These are phyloP conservation scores for Endotrypanum monterogeii DNA, from an alignment of 208 protist genomes.

Conservation along the genomic window DNA sequence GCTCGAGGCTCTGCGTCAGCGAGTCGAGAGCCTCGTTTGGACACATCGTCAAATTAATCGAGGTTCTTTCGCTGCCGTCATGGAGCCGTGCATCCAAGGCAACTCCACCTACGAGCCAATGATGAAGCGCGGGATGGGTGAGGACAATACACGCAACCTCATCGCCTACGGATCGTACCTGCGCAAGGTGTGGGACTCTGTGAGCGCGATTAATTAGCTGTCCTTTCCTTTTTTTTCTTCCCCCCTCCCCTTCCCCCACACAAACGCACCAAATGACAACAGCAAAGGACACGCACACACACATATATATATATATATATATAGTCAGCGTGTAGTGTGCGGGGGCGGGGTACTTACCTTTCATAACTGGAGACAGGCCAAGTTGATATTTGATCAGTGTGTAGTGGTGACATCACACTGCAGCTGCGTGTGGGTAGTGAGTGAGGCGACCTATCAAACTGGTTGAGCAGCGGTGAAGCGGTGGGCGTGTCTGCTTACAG, in stretches of 20 bases:
- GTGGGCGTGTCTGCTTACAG: background rate
- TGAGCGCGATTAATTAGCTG: constrained; percentile 30
- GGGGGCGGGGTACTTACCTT: no score
- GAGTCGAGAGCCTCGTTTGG: constrained; percentile 56
- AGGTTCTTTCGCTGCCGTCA: constrained; percentile 36
- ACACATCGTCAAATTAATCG: constrained; percentile 36
- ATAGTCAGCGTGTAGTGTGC: background rate
- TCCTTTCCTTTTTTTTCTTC: no score
- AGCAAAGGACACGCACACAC: constrained; percentile 6
- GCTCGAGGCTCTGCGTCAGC: constrained; percentile 52
- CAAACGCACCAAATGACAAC: no score
- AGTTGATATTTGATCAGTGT: background rate
- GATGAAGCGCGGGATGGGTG: constrained; percentile 70
- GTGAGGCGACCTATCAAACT: no score
- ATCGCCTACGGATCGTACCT: constrained; percentile 71
- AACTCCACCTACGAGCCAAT: constrained; percentile 58
- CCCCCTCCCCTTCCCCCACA: no score
- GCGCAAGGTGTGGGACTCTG: constrained; percentile 57
- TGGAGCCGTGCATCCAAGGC: constrained; percentile 58
- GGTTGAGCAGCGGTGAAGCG: background rate
- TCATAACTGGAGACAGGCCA: background rate
- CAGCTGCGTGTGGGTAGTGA: background rate
- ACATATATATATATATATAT: background rate
- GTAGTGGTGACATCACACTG: background rate
- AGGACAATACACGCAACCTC: constrained; percentile 61